phyloP scores from a whole-genome alignment of 2,329 filamentous ascomycete genomes.

The Lecanicillium sp. region DNA sequence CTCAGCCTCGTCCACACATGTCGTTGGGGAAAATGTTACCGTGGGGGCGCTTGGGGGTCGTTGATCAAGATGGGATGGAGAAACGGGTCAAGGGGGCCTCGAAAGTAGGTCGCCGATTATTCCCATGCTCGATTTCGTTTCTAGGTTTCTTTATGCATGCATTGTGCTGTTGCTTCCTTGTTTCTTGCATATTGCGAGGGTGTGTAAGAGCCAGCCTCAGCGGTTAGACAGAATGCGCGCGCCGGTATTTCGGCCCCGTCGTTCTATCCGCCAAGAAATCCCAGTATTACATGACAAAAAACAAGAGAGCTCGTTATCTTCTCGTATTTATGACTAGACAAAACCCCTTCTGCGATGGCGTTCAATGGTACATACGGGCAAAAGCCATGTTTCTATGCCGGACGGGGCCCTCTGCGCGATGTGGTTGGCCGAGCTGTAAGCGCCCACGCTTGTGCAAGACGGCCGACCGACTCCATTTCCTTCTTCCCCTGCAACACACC shows the following conservation, averaged over 20 bases:
- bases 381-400: not conserved
- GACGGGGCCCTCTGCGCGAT: too few species aligned
- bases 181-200: not conserved
- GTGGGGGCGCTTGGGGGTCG: not conserved
- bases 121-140: not conserved
- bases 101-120: not conserved
- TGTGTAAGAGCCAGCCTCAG: not conserved
- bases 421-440: slow-evolving; percentile 6
- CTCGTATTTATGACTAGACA: too few species aligned
- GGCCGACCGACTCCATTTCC: not conserved
- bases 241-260: too few species aligned
- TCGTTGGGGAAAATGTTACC: not conserved
- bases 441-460: slow-evolving; percentile 7
- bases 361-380: too few species aligned
- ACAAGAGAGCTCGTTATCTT: too few species aligned
- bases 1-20: too few species aligned
- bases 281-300: too few species aligned
- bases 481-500: not conserved
- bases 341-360: too few species aligned
- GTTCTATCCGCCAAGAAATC: too few species aligned
- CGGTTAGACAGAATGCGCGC: not conserved
- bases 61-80: not conserved
- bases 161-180: not conserved
- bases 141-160: not conserved
- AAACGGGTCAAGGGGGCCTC: not conserved